Evolutionary conservation across 169 alveolate species (phyloP), one percentile per base, ranked within the genome.

Genomic region (Eimeria praecox): DNA sequence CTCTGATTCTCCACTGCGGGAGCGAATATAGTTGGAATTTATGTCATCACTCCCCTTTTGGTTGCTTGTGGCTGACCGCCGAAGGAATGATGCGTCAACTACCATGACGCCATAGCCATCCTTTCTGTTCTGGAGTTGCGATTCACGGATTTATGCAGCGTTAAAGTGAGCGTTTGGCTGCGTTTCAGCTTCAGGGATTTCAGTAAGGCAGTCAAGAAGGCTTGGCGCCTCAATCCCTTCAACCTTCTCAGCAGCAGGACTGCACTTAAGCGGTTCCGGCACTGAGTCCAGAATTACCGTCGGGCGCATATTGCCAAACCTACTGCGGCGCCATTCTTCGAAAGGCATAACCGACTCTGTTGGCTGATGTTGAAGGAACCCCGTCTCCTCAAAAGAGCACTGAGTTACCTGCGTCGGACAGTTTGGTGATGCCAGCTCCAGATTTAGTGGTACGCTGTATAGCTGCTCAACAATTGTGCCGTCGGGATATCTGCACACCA

Each of bases 351-450:
- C 56, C 30, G 93, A 46, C 93, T 87, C 64, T 40, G 59, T 62
- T 22, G 93, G 93, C 82, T 87, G 93, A 87, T 87, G 93, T 64
- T 87, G 93, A 40, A 87, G 78, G 82, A 87, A 87, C 62, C 93
- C 93, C 20, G 82, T 62, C 62, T 87, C 93, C 35, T 87, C 93
- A 24, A 87, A 87, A 30, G 93, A 87, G 78, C 49, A 62, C 80
- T 87, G 93, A 0, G 64, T 87, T 27, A 87, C 93, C 82, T 87
- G 69, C 54, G 78, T n/a, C 49, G 93, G 93, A 30, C 82, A 87
- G 82, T 71, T 40, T 30, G 93, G 62, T 22, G 49, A 62, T 24
- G 93, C 16, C 14, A 87, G 49, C 80, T 87, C 93, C 93, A 87
- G 78, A n/a, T 30, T 87, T 8, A 87, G 80, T 22, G 93, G 93